These are phyloP conservation scores for Botryotinia calthae DNA, from an alignment of 2,329 filamentous ascomycete species.

Conservation along the genomic window DNA sequence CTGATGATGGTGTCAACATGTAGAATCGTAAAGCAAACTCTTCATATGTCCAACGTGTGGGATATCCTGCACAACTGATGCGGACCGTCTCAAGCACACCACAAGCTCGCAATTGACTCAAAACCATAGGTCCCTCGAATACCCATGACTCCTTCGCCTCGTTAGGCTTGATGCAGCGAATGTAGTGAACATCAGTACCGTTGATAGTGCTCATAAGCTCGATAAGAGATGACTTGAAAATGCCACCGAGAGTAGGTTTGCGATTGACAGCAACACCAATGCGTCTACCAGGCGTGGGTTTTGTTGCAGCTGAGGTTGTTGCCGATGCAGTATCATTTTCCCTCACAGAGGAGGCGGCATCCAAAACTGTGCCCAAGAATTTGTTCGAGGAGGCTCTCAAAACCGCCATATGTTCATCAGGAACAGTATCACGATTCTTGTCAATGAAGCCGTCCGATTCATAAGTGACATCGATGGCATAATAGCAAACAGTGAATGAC, in stretches of 20 bases:
- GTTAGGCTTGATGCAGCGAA: constrained; percentile 98
- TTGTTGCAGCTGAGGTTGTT: constrained; percentile 65
- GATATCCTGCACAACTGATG: constrained; percentile 96
- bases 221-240: constrained; percentile 97
- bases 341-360: constrained; percentile 79
- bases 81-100: constrained; percentile 98
- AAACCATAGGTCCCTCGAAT: constrained; percentile 97
- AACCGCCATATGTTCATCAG: constrained; percentile 96
- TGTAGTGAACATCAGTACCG: constrained; percentile 97
- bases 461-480: constrained; percentile 96
- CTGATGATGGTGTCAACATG: constrained; percentile 86
- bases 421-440: constrained; percentile 98
- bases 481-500: constrained; percentile 96
- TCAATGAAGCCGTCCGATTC: constrained; percentile 99
- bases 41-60: constrained; percentile 97
- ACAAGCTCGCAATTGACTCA: constrained; percentile 94
- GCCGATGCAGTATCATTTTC: constrained; percentile 78
- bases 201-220: constrained; percentile 98
- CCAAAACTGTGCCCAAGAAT: constrained; percentile 81
- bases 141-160: constrained; percentile 96
- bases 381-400: constrained; percentile 78
- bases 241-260: constrained; percentile 95
- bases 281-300: constrained; percentile 76
- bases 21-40: constrained; percentile 98
- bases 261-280: constrained; percentile 90